A percentile compares a stretch with the other conserved stretches of the same genome.
Conservation (phyloP, 345 rosid genomes). For the Eucalyptus curtisii region DNA sequence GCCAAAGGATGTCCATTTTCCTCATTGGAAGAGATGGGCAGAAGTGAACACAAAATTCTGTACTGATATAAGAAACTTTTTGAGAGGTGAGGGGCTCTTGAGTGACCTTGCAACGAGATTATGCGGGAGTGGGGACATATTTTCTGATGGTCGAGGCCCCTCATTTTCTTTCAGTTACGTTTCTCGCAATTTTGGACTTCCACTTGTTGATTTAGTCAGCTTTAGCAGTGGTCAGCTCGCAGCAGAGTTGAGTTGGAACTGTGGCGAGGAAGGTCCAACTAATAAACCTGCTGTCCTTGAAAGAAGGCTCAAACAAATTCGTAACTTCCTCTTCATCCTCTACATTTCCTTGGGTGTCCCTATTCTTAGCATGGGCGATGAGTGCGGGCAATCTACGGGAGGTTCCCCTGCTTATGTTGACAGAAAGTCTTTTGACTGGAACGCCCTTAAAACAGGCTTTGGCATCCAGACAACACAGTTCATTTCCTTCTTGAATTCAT, state of each 20-base stretch:
- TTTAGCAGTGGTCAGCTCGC: constrained; percentile 41
- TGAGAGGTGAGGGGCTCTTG: constrained; percentile 59
- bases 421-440: constrained; percentile 65
- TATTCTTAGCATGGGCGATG: constrained; percentile 91
- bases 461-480: constrained; percentile 57
- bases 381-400: constrained; percentile 71
- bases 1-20: constrained; percentile 41
- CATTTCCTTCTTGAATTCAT: constrained; percentile 56
- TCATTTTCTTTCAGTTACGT: constrained; percentile 70
- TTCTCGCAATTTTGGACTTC: constrained; percentile 65
- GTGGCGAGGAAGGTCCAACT: constrained; percentile 94
- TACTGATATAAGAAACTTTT: constrained; percentile 51
- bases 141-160: constrained; percentile 81
- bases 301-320: constrained; percentile 75
- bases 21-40: constrained; percentile 93
- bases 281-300: constrained; percentile 53
- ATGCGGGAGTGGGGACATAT: constrained; percentile 84
- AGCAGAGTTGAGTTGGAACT: constrained; percentile 87
- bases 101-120: constrained; percentile 83
- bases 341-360: constrained; percentile 78
- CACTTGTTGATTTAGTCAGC: constrained; percentile 87
- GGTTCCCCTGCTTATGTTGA: constrained; percentile 49
- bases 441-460: constrained; percentile 42
- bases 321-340: constrained; percentile 65
- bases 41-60: constrained; percentile 66